Base-by-base conservation (phyloP, 2,329 filamentous ascomycete species). In the Coniochaeta ligniaria region DNA sequence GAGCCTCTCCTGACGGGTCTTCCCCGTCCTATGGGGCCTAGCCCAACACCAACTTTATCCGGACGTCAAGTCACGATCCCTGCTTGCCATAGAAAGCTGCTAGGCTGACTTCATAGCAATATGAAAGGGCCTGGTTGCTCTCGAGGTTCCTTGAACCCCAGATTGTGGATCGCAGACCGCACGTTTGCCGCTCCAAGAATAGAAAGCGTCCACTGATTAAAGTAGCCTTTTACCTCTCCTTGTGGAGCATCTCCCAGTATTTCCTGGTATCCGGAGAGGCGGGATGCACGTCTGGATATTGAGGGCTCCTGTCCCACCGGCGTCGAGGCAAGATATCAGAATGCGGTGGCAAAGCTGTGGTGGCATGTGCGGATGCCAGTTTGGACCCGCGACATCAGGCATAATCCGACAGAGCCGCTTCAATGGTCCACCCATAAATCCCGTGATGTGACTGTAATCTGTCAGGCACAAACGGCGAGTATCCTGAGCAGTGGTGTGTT, bases 121-220 rank as follows among this genome's bases (percentile, higher is more conserved):
- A 52, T 52, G 31, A 7, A 24, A 31, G 24, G 43, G 47, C 47
- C 47, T 17, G 12, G 2, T 17, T 12, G 26, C 47, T 28, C 47
- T 52, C 14, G 26, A 28, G 47, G 12, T n/a, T 28, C 26, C 47
- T 52, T 31, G 24, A 28, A 52, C 47, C 47, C 22, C 24, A 31
- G 24, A 31, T 31, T 52, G 31, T 56, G 54, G 33, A 56, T 22
- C 52, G 12, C 31, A 56, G 31, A 56, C 16, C 54, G 17, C n/a
- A 56, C 38, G 54, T 38, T 24, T 26, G 28, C 54, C 54, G n/a
- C 56, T 58, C 56, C 56, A 26, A 58, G 56, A 58, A 58, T 58
- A 58, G 56, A 58, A 58, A 41, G 16, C 17, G 31, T 57, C 35
- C 9, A 3, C 38, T 38, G 35, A 24, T 57, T 38, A 24, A 57